Base-by-base conservation (phyloP, 176 grass and related monocot species). In the Cenchrus purpureus region DNA sequence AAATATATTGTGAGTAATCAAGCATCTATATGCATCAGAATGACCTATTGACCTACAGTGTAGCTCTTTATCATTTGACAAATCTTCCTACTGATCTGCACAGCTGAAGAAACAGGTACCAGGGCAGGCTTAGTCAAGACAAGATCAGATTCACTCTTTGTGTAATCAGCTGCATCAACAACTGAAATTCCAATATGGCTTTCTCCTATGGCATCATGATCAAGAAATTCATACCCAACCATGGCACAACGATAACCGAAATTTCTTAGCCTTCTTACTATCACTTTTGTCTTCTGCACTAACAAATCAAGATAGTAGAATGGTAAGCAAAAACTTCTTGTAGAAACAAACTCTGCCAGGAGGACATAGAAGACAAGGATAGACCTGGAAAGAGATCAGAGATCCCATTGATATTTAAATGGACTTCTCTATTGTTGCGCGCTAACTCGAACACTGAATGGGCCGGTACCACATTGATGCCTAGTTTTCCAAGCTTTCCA, bases 81-180 rank as follows among this genome's bases (percentile, higher is more conserved):
- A 78, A 77, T 76, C 44, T 85, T 83, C 82, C 62, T 80, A 65
- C 85, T 86, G 42, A 91, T 88, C 82, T 17, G 76, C 43, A 88
- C 77, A 65, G 86, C 76, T 1, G 65, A 81, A 85, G 73, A 80
- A 85, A 91, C 28, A 71, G 81, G 76, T 42, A 71, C 17, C 83
- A 91, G 58, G 15, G 70, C 10, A 68, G 81, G 46, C 52, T 75
- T 46, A 81, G 89, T 85, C 72, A 89, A 88, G 64, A 85, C 81
- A 81, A 91, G 81, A 89, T 91, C 86, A 10, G 90, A 91, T 72
- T 85, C 82, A 86, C 77, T 76, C 76, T 88, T 89, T 42, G 82
- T 82, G 71, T 78, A 88, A 81, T 89, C 82, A 82, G 65, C 88
- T 53, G 90, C 86, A 85, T 91, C 81, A 76, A 77, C 50, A 75